Conservation (phyloP, 768 basidiomycete species). For the Xerocomellus chrysenteron region DNA sequence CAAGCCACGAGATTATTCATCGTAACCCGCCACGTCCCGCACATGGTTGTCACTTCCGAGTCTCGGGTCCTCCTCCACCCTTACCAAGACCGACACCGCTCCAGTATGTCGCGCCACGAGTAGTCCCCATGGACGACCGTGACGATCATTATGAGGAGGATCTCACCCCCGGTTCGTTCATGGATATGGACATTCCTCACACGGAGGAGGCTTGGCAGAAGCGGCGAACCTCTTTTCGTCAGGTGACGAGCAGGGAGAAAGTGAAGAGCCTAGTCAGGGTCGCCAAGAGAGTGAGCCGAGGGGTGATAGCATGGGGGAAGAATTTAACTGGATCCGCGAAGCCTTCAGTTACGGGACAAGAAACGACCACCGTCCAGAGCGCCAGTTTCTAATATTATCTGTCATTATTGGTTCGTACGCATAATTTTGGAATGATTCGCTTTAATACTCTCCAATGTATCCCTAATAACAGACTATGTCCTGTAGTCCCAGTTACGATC, state of each 20-base stretch:
- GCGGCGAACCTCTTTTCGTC: constrained; percentile 14
- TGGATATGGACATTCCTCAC: constrained; percentile 33
- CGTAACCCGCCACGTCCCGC: background rate
- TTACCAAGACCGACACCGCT: background rate
- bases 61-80: constrained; percentile 7
- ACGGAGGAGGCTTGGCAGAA: constrained; percentile 4
- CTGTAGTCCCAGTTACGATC: constrained; percentile 1
- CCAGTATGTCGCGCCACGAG: background rate
- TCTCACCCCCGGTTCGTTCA: constrained; percentile 25
- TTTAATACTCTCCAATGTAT: constrained; percentile 20
- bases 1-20: background rate
- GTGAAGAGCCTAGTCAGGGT: constrained; percentile 20
- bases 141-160: background rate
- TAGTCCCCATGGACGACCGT: background rate
- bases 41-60: background rate
- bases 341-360: background rate
- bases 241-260: constrained; percentile 11
- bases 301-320: constrained; percentile 32
- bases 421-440: background rate
- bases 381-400: constrained; percentile 7
- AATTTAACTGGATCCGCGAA: constrained; percentile 20
- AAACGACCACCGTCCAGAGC: background rate
- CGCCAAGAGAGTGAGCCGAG: constrained; percentile 29
- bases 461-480: constrained; percentile 16
- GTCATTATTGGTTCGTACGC: constrained; percentile 11